A percentile compares a stretch with the other conserved stretches of the same genome.
These are phyloP conservation scores for Yamadazyma dushanensis DNA, from an alignment of 1,139 yeast species.

Conservation along the genomic window DNA sequence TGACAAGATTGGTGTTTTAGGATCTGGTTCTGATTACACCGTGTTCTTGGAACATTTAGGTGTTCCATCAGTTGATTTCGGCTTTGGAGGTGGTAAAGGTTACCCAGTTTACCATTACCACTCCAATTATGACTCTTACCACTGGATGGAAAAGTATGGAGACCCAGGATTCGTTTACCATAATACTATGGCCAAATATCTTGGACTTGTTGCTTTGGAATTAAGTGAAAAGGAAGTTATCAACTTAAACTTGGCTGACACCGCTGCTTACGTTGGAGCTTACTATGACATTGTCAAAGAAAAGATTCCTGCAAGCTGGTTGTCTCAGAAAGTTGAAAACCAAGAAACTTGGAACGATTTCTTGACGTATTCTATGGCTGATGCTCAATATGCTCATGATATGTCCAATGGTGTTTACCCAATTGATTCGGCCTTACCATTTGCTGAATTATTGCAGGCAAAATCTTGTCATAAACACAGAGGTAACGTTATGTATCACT, in stretches of 20 bases:
- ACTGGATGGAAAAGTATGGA: slow-evolving; percentile 55
- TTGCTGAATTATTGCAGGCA: slow-evolving; percentile 23
- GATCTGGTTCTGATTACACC: slow-evolving; percentile 50
- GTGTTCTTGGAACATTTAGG: slow-evolving; percentile 51
- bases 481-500: slow-evolving; percentile 12
- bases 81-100: slow-evolving; percentile 28
- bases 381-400: slow-evolving; percentile 21
- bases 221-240: slow-evolving; percentile 57
- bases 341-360: slow-evolving; percentile 19
- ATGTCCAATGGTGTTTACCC: slow-evolving; percentile 27
- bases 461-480: slow-evolving; percentile 12
- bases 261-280: slow-evolving; percentile 30
- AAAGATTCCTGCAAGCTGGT: slow-evolving; percentile 37
- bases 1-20: slow-evolving; percentile 35
- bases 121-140: slow-evolving; percentile 58
- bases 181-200: slow-evolving; percentile 56
- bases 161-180: slow-evolving; percentile 59
- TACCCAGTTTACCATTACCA: slow-evolving; percentile 53
- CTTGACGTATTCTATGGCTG: slow-evolving; percentile 20
- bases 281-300: slow-evolving; percentile 31
- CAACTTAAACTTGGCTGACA: slow-evolving; percentile 35
- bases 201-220: slow-evolving; percentile 54
- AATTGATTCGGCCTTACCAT: slow-evolving; percentile 18
- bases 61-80: slow-evolving; percentile 42
- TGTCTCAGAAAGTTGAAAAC: slow-evolving; percentile 17